Conservation (phyloP, 805 yeast genomes). For the Pichia phayaonensis region DNA sequence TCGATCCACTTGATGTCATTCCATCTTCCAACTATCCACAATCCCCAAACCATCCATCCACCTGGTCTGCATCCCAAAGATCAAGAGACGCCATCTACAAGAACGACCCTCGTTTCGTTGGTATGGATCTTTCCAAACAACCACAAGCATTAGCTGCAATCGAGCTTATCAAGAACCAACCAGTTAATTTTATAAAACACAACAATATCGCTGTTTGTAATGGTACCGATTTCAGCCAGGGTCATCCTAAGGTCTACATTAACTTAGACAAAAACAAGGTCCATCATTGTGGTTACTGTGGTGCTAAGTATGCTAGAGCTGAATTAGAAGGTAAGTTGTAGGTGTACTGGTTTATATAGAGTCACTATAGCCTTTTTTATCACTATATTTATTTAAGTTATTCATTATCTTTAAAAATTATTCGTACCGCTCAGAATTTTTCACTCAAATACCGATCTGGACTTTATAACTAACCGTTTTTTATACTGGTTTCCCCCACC, state of each 20-base stretch:
- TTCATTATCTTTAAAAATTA: too few species aligned
- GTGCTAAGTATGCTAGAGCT: slow-evolving; percentile 54
- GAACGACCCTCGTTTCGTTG: slow-evolving; percentile 59
- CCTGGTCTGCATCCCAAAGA: slow-evolving; percentile 70
- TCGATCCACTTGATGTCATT: slow-evolving; percentile 13
- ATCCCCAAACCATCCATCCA: slow-evolving; percentile 65
- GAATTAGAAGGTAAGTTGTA: slow-evolving; percentile 32
- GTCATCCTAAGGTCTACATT: slow-evolving; percentile 79
- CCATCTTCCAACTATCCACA: slow-evolving; percentile 30
- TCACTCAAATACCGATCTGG: not conserved
- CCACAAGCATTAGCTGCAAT: slow-evolving; percentile 82
- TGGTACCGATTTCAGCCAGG: slow-evolving; percentile 71
- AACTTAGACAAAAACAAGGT: slow-evolving; percentile 72
- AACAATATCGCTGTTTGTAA: slow-evolving; percentile 69
- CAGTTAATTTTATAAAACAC: slow-evolving; percentile 50
- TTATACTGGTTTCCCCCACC: not conserved
- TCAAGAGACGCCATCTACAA: slow-evolving; percentile 49
- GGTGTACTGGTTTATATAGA: not conserved
- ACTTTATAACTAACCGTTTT: too few species aligned
- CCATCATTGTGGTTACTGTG: slow-evolving; percentile 76
- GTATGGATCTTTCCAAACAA: slow-evolving; percentile 56
- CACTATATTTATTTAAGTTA: not conserved
- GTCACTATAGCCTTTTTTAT: not conserved
- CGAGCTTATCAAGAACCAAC: slow-evolving; percentile 69
- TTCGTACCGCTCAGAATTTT: not conserved